Evolutionary conservation across 2,329 filamentous ascomycete genomes (phyloP), one percentile per base, ranked within the genome.

Genomic region (Biscogniauxia marginata): DNA sequence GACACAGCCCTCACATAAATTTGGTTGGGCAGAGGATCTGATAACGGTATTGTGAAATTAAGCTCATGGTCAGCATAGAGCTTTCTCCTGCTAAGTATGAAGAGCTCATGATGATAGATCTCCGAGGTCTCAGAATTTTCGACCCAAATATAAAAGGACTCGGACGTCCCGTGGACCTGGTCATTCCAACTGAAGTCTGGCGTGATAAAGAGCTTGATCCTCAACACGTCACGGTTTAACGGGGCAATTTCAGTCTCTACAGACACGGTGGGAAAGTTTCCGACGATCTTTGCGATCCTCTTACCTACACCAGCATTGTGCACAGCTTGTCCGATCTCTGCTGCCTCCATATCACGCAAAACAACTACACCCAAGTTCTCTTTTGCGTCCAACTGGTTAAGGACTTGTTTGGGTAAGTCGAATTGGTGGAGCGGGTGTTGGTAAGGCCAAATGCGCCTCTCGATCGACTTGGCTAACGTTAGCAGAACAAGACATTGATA

Each of bases 121-220:
- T 98, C 93, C 0, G 91, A 93, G 0, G 93, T 97, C 66, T 98
- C 95, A 0, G 93, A 97, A 70, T 98, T 96, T 73, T 99, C 95
- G 3, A 99, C 93, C 96, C 95, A 99, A 56, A 99, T 89, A 84
- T 96, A 99, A 75, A 96, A 99, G 3, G 93, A 93, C 69, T 99
- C 95, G 0, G 93, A 97, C 2, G 87, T 91, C 18, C 96, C 96
- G 69, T 99, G 93, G 57, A 96, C 84, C 48, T 90, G 87, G 64
- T 98, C 93, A 65, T 96, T 96, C 95, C 95, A 99, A 39, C 80
- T 81, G 70, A 99, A 99, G 51, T 98, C 93, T 0, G 95, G 91
- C 1, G 88, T 91, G 18, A 99, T 82, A 65, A 82, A 90, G 0
- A 99, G 83, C 68, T 89, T 88, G 67, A 99, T 92, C n/a, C 93